Base-by-base conservation (phyloP, 2,329 filamentous ascomycete species). In the Moelleriella libera region DNA sequence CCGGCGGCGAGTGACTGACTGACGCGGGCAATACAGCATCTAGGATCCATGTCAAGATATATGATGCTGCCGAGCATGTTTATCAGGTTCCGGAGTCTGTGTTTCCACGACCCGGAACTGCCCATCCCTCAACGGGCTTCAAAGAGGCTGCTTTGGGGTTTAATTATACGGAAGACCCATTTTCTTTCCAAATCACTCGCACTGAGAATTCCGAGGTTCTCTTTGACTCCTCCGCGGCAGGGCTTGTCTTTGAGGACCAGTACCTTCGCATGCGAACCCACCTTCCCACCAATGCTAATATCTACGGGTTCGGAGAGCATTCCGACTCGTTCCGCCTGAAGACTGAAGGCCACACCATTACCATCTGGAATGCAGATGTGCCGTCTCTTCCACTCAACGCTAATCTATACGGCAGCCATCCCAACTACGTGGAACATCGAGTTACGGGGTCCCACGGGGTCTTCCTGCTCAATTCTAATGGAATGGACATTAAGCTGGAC, bases 241-340 rank as follows among this genome's bases (percentile, higher is more conserved):
- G 69, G 5, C 64, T 89, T 21, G 67, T 89, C 43, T 88, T 87
- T 55, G 80, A 88, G 63, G 76, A 77, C 28, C 83, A 88, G 61
- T 88, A 86, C 57, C 63, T 88, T 30, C 75, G 79, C 14, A 68
- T 88, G 48, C 72, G 80, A 31, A 88, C 84, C 7, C 74, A 68
- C 52, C 67, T 89, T 30, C 83, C 84, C 0, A 62, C 74, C 1
- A 66, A 78, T 48, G 80, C 83, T 0, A 78, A 83, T 56, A 65
- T 89, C 6, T 89, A 89, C 59, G 85, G 85, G 2, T 70, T 88
- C 4, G 85, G 85, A 34, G 85, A 88, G 63, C 80, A 86, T 58
- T 80, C 75, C 2, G 83, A 87, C 54, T 68, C 76, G 6, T 77
- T 85, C 58, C 72, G 73, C 43, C 66, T 87, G 47, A 77, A 78